Percentiles rank a stretch among this genome's conserved stretches.
Conservation (phyloP, 2,329 filamentous ascomycete species). For the Xylaria sp. region DNA sequence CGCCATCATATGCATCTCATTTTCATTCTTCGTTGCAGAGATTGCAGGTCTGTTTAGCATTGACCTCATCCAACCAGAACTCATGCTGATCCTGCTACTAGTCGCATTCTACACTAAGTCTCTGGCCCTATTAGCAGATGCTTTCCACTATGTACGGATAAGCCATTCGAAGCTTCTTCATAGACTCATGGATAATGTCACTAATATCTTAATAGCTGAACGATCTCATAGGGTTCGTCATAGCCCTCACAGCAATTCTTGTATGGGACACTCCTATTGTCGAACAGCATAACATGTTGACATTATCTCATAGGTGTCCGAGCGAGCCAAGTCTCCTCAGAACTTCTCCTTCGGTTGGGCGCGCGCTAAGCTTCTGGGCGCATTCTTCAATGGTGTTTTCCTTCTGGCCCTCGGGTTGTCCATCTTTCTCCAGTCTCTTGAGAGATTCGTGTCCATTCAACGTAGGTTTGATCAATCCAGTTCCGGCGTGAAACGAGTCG, state of each 20-base stretch:
- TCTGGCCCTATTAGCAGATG: conserved; percentile 78
- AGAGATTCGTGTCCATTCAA: conserved; percentile 70
- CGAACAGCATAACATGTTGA: conserved; percentile 21
- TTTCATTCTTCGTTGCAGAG: conserved; percentile 63
- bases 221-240: conserved; percentile 74
- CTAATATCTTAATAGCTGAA: conserved; percentile 58
- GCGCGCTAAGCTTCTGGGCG: conserved; percentile 75
- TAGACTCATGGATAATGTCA: background rate
- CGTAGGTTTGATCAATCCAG: conserved; percentile 51
- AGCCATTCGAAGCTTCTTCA: background rate
- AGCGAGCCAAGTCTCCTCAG: conserved; percentile 65
- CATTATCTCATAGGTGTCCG: conserved; percentile 60
- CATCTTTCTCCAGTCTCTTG: conserved; percentile 77
- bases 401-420: conserved; percentile 76
- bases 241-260: conserved; percentile 71
- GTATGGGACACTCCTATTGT: conserved; percentile 53
- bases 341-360: conserved; percentile 80
- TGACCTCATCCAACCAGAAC: background rate
- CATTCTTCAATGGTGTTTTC: conserved; percentile 84
- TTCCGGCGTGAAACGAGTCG: background rate
- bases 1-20: conserved; percentile 60
- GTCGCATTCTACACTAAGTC: conserved; percentile 67
- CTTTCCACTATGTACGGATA: conserved; percentile 76
- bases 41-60: conserved; percentile 54
- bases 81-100: conserved; percentile 28